Base-by-base conservation (phyloP, 2,329 filamentous ascomycete species). In the Hypomyces rosellus region DNA sequence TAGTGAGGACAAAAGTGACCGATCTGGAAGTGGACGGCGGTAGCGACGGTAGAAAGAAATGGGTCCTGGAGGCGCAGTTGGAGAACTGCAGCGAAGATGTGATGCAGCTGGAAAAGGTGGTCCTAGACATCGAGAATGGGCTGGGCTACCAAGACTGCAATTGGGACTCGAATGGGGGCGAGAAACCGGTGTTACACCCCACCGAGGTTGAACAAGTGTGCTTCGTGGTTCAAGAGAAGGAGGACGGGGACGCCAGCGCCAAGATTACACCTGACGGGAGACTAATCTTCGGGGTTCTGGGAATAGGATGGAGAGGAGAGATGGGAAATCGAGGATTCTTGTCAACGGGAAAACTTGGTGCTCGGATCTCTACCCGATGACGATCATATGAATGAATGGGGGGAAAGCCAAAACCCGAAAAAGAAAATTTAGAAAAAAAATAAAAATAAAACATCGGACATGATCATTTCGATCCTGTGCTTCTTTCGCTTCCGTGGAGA, bases 241-340 rank as follows among this genome's bases (percentile, higher is more conserved):
- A 58, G 3, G 66, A 62, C 2, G 60, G 61, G 54, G 41, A 57
- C 59, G 18, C 59, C 46, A 39, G 71, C 81, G 30, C 76, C 40
- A 55, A 61, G 25, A 71, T 83, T 16, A 77, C 59, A 49, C 56
- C 57, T 30, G 83, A 85, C 53, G 78, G 77, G 45, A 72, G 81
- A 56, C 72, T 87, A 36, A 74, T 85, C 16, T 82, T 97, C 63
- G 92, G 91, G 5, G 84, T 93, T 55, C 69, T 97, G 57, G 85
- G 84, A 40, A 87, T 97, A 52, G 86, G 89, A 49, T 99, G 93
- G 93, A 79, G 88, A 55, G 86, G 87, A 36, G 81, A 88, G 54
- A 91, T 96, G 86, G 93, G 93, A 1, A 93, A 92, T 69, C 80
- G 82, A 60, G 93, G 93, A 1, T 91, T 84, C 59, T 73, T 99